phyloP scores from a whole-genome alignment of 345 rosid species.

The Corchorus capsularis region DNA sequence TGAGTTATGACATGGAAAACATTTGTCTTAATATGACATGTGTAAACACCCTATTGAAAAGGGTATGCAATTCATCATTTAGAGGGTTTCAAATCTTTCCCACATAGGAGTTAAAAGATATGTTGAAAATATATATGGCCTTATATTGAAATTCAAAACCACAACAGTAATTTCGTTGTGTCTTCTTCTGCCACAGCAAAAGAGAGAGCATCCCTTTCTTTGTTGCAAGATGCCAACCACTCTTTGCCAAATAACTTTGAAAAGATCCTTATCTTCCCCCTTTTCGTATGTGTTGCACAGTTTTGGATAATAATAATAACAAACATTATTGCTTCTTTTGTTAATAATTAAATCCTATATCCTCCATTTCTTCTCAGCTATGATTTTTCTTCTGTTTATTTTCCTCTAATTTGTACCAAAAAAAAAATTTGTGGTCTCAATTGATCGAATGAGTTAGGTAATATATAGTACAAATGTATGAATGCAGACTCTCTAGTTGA shows the following conservation, averaged over 20 bases:
- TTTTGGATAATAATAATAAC: slow-evolving; percentile 1
- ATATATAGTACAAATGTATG: no score
- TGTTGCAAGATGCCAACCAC: slow-evolving; percentile 26
- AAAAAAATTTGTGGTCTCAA: no score
- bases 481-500: neutral
- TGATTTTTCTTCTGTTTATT: neutral
- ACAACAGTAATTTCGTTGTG: neutral
- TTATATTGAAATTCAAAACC: slow-evolving; percentile 11
- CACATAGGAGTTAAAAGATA: neutral
- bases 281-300: neutral
- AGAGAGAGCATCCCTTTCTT: slow-evolving; percentile 17
- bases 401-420: no score
- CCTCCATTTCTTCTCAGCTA: neutral
- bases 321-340: neutral
- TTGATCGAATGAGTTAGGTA: no score
- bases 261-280: slow-evolving; percentile 22
- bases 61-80: neutral
- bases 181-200: slow-evolving; percentile 16
- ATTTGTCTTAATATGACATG: slow-evolving; percentile 1
- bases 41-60: neutral
- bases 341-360: neutral
- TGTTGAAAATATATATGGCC: no score
- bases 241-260: slow-evolving; percentile 29
- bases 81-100: neutral
- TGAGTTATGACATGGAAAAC: neutral